Base-by-base conservation (phyloP, 2,329 filamentous ascomycete genomes). In the Paecilomyces sp. region DNA sequence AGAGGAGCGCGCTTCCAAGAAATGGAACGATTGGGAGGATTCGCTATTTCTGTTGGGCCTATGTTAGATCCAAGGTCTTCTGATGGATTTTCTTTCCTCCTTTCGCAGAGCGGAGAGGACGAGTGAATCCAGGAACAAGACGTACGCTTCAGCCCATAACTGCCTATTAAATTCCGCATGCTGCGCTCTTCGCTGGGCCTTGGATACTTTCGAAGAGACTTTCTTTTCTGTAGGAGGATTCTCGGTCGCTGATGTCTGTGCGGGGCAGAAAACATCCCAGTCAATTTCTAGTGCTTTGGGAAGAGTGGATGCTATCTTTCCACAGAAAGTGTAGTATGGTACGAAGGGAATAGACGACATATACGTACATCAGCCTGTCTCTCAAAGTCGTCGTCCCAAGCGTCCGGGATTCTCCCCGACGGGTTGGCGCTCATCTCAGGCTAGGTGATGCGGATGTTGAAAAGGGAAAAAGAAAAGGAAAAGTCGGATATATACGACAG, bases 311-410 rank as follows among this genome's bases (percentile, higher is more conserved):
- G 41, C 2, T 4, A 18, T 47, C 41, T 47, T 47, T 47, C 41
- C n/a, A 47, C 41, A 47, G 9, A 15, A 47, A 47, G 41, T 18
- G 15, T 53, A 53, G 51, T 30, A 53, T 31, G 4, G 41, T 36
- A n/a, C 18, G 31, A 30, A 28, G 51, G 58, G 28, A 58, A 41
- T 12, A 36, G 36, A 41, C 41, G 13, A 36, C 24, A 61, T 61
- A 47, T 51, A 67, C 70, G 60, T 79, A 87, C 85, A 77, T 96
- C 91, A 60, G 89, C 91, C 70, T 89, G 83, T 5, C 80, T 77
- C 72, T 93, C 90, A 92, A 92, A 97, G 70, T 96, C 90, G 67
- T 96, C 88, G 64, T 93, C 91, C 93, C 93, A 97, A 22, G 91
- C 92, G 73, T 92, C 85, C 41, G 89, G 87, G 60, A 88, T 72